These are phyloP conservation scores for Rhizophagus sp. DNA, from an alignment of 192 early-diverging fungal genomes.

Conservation along the genomic window DNA sequence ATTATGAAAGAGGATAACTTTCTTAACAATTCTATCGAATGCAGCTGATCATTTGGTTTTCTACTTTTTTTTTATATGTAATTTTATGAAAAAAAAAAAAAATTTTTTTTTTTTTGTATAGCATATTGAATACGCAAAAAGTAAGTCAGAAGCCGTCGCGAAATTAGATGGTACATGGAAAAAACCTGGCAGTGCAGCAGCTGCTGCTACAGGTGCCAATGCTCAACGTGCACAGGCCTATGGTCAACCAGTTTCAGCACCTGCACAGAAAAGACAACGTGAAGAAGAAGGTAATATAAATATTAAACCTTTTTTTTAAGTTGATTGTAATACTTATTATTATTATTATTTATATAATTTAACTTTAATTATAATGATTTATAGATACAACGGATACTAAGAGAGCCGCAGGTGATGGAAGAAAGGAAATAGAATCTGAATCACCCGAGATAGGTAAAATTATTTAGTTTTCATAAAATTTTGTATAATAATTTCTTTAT, in stretches of 20 bases:
- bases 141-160: constrained; percentile 73
- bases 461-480: background rate
- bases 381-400: background rate
- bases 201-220: background rate
- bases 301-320: background rate
- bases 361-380: background rate
- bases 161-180: constrained; percentile 63
- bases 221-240: background rate
- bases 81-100: background rate
- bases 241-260: background rate
- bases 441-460: constrained; percentile 14
- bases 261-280: constrained; percentile 21
- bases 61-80: background rate
- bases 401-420: constrained; percentile 2
- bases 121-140: constrained; percentile 76
- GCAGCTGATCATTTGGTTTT: background rate
- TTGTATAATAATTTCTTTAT: background rate
- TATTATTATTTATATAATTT: background rate
- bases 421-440: background rate
- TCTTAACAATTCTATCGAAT: background rate
- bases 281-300: constrained; percentile 21
- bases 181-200: background rate
- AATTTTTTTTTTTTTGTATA: constrained; percentile 27
- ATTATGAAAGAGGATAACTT: background rate
- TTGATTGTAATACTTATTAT: background rate